Conservation (phyloP, 108 stramenopile genomes). For the Nitzschia sp. region DNA sequence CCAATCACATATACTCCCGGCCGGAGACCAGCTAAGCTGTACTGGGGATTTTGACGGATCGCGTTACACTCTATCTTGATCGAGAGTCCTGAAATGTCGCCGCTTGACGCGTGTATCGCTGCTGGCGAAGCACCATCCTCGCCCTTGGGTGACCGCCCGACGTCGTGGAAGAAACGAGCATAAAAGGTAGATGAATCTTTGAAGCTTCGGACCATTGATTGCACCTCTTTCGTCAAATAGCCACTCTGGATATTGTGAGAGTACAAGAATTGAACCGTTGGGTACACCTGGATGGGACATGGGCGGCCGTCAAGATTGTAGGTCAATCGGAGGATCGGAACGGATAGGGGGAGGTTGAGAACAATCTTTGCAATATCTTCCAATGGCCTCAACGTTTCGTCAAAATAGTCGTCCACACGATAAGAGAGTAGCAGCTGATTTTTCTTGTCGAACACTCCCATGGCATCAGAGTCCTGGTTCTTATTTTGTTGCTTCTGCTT, state of each 20-base stretch:
- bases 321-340: slow-evolving; percentile 15
- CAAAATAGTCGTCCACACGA: slow-evolving; percentile 22
- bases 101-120: too few relatives aligned
- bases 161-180: background rate
- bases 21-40: slow-evolving; percentile 26
- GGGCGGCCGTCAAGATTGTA: slow-evolving; percentile 12
- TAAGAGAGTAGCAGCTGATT: slow-evolving; percentile 20
- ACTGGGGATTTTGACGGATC: slow-evolving; percentile 33
- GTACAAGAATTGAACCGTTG: slow-evolving; percentile 34
- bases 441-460: slow-evolving; percentile 33
- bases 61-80: slow-evolving; percentile 10
- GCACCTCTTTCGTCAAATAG: slow-evolving; percentile 22
- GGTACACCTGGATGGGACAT: slow-evolving; percentile 25
- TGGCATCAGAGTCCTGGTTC: slow-evolving; percentile 36
- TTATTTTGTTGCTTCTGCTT: slow-evolving; percentile 41
- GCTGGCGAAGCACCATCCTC: too few relatives aligned
- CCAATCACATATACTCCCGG: slow-evolving; percentile 36
- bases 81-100: slow-evolving; percentile 1
- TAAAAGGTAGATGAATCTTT: slow-evolving; percentile 14
- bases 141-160: background rate
- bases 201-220: slow-evolving; percentile 9
- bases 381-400: slow-evolving; percentile 5
- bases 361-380: slow-evolving; percentile 22
- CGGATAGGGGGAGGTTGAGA: slow-evolving; percentile 22
- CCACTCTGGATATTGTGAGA: slow-evolving; percentile 26